Base-by-base conservation (phyloP, 129 eudicot genomes). In the Mikania micrantha region DNA sequence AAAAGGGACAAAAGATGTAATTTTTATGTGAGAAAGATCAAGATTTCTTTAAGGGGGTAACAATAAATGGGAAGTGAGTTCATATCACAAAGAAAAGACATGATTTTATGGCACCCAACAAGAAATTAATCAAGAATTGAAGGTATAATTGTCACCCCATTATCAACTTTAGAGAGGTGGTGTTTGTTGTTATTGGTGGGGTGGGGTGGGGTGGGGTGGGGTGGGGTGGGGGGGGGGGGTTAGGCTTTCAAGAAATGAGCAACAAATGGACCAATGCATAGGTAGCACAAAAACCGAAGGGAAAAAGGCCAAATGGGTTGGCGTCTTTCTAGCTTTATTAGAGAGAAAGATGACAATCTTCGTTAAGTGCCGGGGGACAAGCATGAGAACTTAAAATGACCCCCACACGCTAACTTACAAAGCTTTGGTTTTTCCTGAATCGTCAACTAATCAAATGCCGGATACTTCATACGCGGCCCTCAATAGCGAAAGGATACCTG, bases 251-350 rank as follows among this genome's bases (percentile, higher is more conserved):
- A 67, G 81, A 77, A 79, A 64, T 80, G 73, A 60, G n/a, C n/a
- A n/a, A n/a, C n/a, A n/a, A n/a, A n/a, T n/a, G n/a, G n/a, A n/a
- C n/a, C n/a, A n/a, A n/a, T n/a, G n/a, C n/a, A n/a, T n/a, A 82
- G 96, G 83, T 79, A 78, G 73, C 86, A 83, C 91, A 82, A 79
- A 84, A 79, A 70, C 87, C 81, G 81, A 84, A 84, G 89, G 76
- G 78, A 60, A 74, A 79, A 28, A 75, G 80, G 84, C 80, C 79
- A 83, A 81, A 81, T 66, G 76, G 38, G 86, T 74, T 77, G 13
- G 76, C 83, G 85, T 74, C 83, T 79, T 79, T 85, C 82, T 85
- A 73, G 81, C 74, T 79, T 73, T 77, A 52, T 73, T 71, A 24
- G 74, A 69, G 65, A 73, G 74, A 67, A 71, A 79, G 75, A 74